Percentiles rank a stretch among this genome's conserved stretches.
phyloP scores from a whole-genome alignment of 345 rosid species.

The Lepidium sativum region DNA sequence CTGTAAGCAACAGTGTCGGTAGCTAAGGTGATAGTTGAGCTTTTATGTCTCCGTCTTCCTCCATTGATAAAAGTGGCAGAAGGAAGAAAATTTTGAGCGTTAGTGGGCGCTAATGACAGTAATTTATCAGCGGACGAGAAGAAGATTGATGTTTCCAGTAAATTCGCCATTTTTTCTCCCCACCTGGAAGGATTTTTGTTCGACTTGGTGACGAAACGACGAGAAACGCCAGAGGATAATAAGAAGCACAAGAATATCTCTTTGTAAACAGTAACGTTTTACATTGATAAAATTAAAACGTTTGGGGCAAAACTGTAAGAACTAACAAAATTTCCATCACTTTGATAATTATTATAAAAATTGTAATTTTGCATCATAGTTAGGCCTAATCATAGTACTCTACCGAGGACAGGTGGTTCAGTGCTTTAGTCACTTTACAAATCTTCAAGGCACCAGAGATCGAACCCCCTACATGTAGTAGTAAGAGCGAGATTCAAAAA shows the following conservation, averaged over 20 bases:
- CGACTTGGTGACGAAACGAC: background rate
- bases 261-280: too few relatives aligned
- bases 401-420: too few relatives aligned
- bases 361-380: too few relatives aligned
- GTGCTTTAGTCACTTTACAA: too few relatives aligned
- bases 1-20: too few relatives aligned
- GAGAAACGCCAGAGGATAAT: slow-evolving; percentile 6
- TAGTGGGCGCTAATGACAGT: background rate
- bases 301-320: background rate
- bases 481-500: too few relatives aligned
- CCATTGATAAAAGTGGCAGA: slow-evolving; percentile 15
- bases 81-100: slow-evolving; percentile 11
- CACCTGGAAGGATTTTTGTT: background rate
- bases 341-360: background rate
- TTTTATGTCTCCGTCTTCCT: slow-evolving; percentile 12
- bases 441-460: too few relatives aligned
- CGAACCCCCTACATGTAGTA: too few relatives aligned
- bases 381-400: too few relatives aligned
- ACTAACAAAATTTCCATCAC: background rate
- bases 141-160: slow-evolving; percentile 21
- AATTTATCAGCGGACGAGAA: slow-evolving; percentile 27
- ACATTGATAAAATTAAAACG: background rate
- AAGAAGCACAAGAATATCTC: background rate
- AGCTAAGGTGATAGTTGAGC: slow-evolving; percentile 8
- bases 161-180: slow-evolving; percentile 21